Evolutionary conservation across 2,329 filamentous ascomycete genomes (phyloP).

Genomic region (Phymatotrichopsis omnivora): DNA sequence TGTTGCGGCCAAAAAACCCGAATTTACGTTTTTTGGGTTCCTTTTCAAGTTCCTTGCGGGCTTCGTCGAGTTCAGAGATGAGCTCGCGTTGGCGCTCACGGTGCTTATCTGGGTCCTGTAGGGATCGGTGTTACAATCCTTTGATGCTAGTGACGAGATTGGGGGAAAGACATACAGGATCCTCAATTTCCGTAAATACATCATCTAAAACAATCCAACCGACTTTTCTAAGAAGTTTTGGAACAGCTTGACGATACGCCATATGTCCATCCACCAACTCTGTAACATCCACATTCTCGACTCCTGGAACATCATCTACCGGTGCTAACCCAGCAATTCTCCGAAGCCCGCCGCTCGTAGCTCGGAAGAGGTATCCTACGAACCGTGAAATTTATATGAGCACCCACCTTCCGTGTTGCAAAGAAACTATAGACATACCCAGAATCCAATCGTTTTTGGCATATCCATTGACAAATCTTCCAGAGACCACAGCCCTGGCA

Average conservation of each 20-base stretch:
- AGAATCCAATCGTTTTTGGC: slow-evolving; percentile 95
- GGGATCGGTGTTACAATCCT: neutral
- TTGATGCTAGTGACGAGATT: neutral
- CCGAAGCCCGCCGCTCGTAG: slow-evolving; percentile 86
- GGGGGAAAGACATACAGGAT: slow-evolving; percentile 44
- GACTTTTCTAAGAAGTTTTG: slow-evolving; percentile 70
- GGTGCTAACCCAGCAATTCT: slow-evolving; percentile 73
- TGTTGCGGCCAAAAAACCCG: slow-evolving; percentile 77
- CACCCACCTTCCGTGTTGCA: no score
- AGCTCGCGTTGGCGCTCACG: slow-evolving; percentile 77
- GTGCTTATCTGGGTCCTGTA: slow-evolving; percentile 76
- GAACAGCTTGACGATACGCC: slow-evolving; percentile 92
- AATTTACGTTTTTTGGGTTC: slow-evolving; percentile 58
- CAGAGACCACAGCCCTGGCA: slow-evolving; percentile 71
- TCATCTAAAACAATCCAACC: slow-evolving; percentile 88
- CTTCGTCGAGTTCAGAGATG: slow-evolving; percentile 93
- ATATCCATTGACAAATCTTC: slow-evolving; percentile 92
- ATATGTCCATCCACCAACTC: slow-evolving; percentile 83
- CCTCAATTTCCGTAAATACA: slow-evolving; percentile 93
- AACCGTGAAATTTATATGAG: no score
- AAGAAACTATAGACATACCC: no score
- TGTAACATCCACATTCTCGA: slow-evolving; percentile 86
- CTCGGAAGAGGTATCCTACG: slow-evolving; percentile 79
- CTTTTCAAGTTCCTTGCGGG: slow-evolving; percentile 72
- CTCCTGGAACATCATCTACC: slow-evolving; percentile 62